Evolutionary conservation across 2,329 filamentous ascomycete genomes (phyloP), one percentile per base, ranked within the genome.

Genomic region (Tolypocladium ophioglossoides): DNA sequence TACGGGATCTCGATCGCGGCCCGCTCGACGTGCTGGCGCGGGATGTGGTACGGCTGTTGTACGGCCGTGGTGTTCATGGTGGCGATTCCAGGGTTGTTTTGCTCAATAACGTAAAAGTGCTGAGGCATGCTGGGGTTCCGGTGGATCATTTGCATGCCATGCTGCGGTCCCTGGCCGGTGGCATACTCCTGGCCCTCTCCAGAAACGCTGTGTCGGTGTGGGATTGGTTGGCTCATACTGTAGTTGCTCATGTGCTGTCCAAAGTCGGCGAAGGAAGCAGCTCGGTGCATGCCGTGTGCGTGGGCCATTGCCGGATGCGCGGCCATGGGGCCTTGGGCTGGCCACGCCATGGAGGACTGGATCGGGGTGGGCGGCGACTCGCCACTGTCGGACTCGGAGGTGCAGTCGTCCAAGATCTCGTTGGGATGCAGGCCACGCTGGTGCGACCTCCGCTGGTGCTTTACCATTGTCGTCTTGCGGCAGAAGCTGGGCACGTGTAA

Each of bases 381-480:
- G 61, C 79, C 80, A 56, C 72, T 74, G 54, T 78, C 80, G n/a
- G 77, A 79, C 50, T 80, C 78, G 24, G 77, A 83, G 35, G 73
- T 76, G 66, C 71, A 78, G 62, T 81, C 78, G 60, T 79, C 79
- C 44, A 76, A 64, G 8, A 68, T 64, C 60, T 84, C 79, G 53
- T 78, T 77, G 41, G 77, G 74, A 60, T 82, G 74, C 54, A 80
- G 70, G 39, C 81, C 77, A 58, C 80, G 76, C 61, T 83, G 79
- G 63, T 85, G 81, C 2, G 80, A 82, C 30, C 80, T 74, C 52
- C 81, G 73, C 64, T 85, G 80, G 64, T 85, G 82, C 69, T 85
- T 85, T 53, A 85, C 79, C 82, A 85, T 84, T 54, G 83, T 87
- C 6, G 84, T 87, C 67, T 87, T 87, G 53, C 85, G 77, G 68